phyloP scores from a whole-genome alignment of 2,329 filamentous ascomycete species.

The Hymenoscyphus salicellus region DNA sequence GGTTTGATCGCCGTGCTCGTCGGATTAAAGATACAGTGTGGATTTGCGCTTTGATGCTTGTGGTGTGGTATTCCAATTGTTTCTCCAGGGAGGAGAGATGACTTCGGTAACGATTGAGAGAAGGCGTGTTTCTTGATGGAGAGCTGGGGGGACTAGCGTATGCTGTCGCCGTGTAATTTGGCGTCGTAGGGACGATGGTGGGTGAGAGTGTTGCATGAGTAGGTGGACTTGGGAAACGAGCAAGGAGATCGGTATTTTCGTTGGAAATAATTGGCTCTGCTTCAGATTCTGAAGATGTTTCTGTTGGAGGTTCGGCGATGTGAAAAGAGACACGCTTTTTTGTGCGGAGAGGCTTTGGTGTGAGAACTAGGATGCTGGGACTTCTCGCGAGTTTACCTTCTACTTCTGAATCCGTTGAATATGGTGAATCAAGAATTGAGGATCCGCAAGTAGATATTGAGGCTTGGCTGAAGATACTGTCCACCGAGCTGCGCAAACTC shows the following conservation, averaged over 20 bases:
- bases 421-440: constrained; percentile 20
- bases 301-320: constrained; percentile 1
- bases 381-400: constrained; percentile 1
- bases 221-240: constrained; percentile 21
- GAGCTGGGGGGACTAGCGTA: constrained; percentile 10
- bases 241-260: constrained; percentile 13
- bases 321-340: constrained; percentile 35
- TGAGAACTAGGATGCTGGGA: neutral
- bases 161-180: constrained; percentile 1
- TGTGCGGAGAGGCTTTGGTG: constrained; percentile 19
- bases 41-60: constrained; percentile 24
- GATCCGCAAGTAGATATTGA: constrained; percentile 22
- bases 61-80: constrained; percentile 27
- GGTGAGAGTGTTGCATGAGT: constrained; percentile 3
- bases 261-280: neutral
- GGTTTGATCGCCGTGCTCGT: constrained; percentile 23
- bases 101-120: constrained; percentile 20
- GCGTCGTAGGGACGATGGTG: constrained; percentile 9
- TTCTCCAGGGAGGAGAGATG: constrained; percentile 22
- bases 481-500: constrained; percentile 31
- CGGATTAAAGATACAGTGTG: constrained; percentile 15
- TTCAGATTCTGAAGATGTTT: constrained; percentile 7
- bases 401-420: constrained; percentile 11
- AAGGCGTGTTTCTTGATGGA: neutral
- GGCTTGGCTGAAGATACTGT: constrained; percentile 31